Conservation (phyloP, 108 stramenopile genomes). For the Aurantiochytrium sp. region DNA sequence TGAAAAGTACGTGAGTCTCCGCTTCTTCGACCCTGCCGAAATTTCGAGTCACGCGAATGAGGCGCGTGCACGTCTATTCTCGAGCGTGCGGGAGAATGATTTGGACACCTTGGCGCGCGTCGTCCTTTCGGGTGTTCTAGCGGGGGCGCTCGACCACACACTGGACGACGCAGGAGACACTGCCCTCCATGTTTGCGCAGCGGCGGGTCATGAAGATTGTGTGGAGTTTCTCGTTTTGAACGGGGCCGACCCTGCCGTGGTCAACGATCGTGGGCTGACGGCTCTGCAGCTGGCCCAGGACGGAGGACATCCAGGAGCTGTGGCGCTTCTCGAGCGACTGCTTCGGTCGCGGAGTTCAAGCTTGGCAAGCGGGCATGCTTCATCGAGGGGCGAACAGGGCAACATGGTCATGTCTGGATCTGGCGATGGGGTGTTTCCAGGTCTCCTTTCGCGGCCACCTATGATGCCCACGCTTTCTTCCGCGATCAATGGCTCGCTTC, state of each 20-base stretch:
- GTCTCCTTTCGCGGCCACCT: neutral
- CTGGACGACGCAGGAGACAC: neutral
- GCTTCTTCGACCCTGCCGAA: neutral
- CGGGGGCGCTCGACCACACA: neutral
- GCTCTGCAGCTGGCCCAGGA: neutral
- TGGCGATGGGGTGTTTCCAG: neutral
- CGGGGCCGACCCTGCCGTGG: neutral
- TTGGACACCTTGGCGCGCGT: neutral
- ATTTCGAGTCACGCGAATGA: neutral
- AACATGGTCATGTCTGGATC: neutral
- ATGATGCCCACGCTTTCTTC: too few relatives aligned
- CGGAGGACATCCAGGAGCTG: neutral
- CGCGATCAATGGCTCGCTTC: too few relatives aligned
- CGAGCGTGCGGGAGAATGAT: neutral
- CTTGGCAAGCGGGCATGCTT: neutral
- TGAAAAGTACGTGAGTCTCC: slow-evolving; percentile 29
- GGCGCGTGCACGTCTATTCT: neutral
- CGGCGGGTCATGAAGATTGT: neutral
- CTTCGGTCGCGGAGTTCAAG: neutral
- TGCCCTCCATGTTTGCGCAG: neutral
- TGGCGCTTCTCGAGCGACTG: neutral
- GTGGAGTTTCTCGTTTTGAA: neutral
- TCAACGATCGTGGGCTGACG: neutral
- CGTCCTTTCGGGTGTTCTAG: neutral
- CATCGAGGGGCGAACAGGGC: neutral